These are phyloP conservation scores for Corinectria fuckeliana DNA, from an alignment of 2,329 filamentous ascomycete species.

Conservation along the genomic window DNA sequence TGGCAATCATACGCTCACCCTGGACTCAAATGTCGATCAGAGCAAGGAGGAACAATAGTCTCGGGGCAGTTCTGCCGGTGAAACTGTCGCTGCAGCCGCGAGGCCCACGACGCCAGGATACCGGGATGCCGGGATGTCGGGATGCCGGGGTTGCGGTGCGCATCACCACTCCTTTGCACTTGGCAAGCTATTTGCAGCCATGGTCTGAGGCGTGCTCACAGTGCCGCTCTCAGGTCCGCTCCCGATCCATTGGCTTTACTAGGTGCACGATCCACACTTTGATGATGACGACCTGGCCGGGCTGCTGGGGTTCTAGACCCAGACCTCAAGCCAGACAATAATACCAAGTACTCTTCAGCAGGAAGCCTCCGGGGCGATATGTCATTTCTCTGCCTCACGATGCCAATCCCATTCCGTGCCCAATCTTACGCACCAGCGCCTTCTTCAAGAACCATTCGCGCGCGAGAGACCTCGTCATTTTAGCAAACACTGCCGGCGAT, in stretches of 20 bases:
- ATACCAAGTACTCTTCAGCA: constrained; percentile 25
- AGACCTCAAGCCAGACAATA: constrained; percentile 19
- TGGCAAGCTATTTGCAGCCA: not conserved
- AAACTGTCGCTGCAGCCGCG: not conserved
- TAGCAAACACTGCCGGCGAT: constrained; percentile 75
- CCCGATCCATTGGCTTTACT: not conserved
- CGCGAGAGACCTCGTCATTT: constrained; percentile 76
- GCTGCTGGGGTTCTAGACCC: not conserved
- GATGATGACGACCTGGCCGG: not conserved
- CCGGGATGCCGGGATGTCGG: not conserved
- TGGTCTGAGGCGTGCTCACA: not conserved
- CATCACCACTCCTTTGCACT: not conserved
- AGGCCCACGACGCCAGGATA: not conserved
- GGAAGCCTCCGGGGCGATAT: constrained; percentile 4
- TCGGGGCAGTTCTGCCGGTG: not conserved
- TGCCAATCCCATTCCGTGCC: constrained; percentile 73
- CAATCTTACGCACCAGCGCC: constrained; percentile 79
- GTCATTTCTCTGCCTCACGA: constrained; percentile 30
- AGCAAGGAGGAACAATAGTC: not conserved
- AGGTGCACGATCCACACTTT: constrained; percentile 9
- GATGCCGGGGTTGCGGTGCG: not conserved
- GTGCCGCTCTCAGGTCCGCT: too few species aligned
- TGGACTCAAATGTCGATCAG: not conserved
- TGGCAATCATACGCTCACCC: not conserved
- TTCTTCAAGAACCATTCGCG: constrained; percentile 86